Evolutionary conservation across 768 basidiomycete genomes (phyloP).

Genomic region (Mycena crocata): DNA sequence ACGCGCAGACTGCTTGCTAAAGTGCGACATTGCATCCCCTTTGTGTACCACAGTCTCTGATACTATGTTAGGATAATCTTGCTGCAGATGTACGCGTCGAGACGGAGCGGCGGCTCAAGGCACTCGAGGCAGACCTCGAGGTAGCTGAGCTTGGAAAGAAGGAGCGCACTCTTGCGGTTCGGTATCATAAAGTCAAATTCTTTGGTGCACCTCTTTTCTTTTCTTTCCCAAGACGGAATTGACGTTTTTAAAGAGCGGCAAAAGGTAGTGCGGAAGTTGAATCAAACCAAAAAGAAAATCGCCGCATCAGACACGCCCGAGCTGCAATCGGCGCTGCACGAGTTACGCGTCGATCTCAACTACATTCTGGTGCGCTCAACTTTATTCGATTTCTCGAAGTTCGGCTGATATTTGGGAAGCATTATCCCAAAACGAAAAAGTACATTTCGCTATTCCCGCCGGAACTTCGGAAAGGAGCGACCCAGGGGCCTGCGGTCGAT

Average conservation of each 20-base stretch:
- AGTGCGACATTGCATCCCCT: constrained; percentile 50
- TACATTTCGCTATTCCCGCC: constrained; percentile 93
- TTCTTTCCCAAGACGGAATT: neutral
- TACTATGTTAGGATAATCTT: constrained; percentile 68
- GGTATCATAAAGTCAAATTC: constrained; percentile 94
- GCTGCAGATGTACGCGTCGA: constrained; percentile 87
- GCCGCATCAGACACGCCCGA: constrained; percentile 48
- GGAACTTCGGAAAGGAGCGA: constrained; percentile 58
- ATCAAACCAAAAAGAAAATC: constrained; percentile 70
- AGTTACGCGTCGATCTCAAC: constrained; percentile 88
- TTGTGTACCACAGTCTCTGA: constrained; percentile 7
- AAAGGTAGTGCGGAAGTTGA: constrained; percentile 85
- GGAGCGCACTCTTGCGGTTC: constrained; percentile 77
- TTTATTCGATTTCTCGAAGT: neutral
- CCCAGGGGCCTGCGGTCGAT: constrained; percentile 51
- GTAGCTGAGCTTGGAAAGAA: constrained; percentile 71
- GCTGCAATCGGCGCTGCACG: constrained; percentile 61
- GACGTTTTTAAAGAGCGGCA: constrained; percentile 72
- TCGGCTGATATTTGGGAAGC: constrained; percentile 53
- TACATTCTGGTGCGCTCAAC: constrained; percentile 78
- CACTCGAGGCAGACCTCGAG: constrained; percentile 79
- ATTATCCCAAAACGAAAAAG: constrained; percentile 87
- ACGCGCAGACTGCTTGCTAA: constrained; percentile 85
- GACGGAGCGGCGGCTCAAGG: constrained; percentile 81
- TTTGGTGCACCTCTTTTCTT: constrained; percentile 71